Percentiles rank a stretch among this genome's conserved stretches.
phyloP scores from a whole-genome alignment of 371 early-diverging fungal genomes.

The Apophysomyces trapeziformis region DNA sequence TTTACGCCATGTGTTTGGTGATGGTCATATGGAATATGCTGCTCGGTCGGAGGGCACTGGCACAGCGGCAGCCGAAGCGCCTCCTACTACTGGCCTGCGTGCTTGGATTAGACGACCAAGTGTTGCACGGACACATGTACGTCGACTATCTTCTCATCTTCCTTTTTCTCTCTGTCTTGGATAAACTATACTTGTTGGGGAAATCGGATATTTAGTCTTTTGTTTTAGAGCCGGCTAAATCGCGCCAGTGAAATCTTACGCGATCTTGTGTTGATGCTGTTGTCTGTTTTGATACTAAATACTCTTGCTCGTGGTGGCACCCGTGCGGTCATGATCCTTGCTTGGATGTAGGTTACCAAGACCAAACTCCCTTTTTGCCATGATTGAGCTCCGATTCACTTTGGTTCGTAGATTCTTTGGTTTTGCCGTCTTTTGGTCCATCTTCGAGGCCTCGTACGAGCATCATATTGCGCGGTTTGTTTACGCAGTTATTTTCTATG shows the following conservation, averaged over 20 bases:
- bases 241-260: slow-evolving; percentile 23
- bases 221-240: slow-evolving; percentile 22
- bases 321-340: slow-evolving; percentile 24
- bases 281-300: slow-evolving; percentile 24
- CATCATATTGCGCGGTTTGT: slow-evolving; percentile 28
- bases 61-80: slow-evolving; percentile 3
- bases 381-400: background rate
- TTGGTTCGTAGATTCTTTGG: slow-evolving; percentile 24
- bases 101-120: slow-evolving; percentile 14
- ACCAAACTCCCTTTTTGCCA: too few species aligned
- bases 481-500: slow-evolving; percentile 29
- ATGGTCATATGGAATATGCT: slow-evolving; percentile 12
- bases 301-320: slow-evolving; percentile 28
- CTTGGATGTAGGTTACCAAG: slow-evolving; percentile 24
- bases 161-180: background rate
- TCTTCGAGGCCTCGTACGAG: slow-evolving; percentile 31
- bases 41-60: slow-evolving; percentile 1
- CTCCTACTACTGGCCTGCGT: slow-evolving; percentile 9
- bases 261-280: slow-evolving; percentile 23
- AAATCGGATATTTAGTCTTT: background rate
- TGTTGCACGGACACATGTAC: slow-evolving; percentile 19
- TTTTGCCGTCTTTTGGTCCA: slow-evolving; percentile 34
- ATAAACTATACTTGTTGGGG: too few species aligned
- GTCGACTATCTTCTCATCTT: background rate
- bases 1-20: slow-evolving; percentile 38